A percentile compares a stretch with the other conserved stretches of the same genome.
Conservation (phyloP, 345 rosid genomes). For the Bruguiera parviflora region DNA sequence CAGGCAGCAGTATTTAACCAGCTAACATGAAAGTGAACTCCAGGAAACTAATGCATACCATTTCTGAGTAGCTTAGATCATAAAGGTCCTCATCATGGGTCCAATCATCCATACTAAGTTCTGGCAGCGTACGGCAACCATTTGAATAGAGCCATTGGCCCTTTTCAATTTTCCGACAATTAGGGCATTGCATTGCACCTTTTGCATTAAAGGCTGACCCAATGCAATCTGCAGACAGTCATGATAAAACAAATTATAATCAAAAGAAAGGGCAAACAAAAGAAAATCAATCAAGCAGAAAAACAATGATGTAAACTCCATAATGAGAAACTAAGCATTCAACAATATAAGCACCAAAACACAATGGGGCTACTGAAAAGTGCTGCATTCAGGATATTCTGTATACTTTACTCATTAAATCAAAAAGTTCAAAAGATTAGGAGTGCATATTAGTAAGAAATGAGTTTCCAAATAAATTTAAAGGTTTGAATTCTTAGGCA, state of each 20-base stretch:
- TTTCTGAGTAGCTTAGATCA: constrained; percentile 74
- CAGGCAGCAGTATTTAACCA: neutral
- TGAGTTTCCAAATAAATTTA: no score
- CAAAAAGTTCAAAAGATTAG: no score
- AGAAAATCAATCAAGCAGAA: neutral
- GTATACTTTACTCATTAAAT: no score
- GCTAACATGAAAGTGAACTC: neutral
- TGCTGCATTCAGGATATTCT: no score
- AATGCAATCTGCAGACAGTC: constrained; percentile 66
- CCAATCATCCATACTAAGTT: constrained; percentile 86
- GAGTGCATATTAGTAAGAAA: no score
- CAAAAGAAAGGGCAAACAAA: neutral
- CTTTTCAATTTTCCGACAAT: constrained; percentile 92
- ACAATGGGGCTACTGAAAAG: no score
- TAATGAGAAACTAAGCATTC: no score
- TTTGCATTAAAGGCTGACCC: constrained; percentile 97
- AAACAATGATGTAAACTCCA: neutral
- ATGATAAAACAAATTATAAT: constrained; percentile 14
- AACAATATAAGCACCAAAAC: no score
- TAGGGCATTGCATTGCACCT: constrained; percentile 99
- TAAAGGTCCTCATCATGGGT: constrained; percentile 81
- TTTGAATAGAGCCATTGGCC: constrained; percentile 97
- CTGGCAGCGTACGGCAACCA: constrained; percentile 69
- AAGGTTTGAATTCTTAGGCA: no score
- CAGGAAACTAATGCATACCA: constrained; percentile 45